Conservation (phyloP, 2,329 filamentous ascomycete species). For the Botrytis paeoniae region DNA sequence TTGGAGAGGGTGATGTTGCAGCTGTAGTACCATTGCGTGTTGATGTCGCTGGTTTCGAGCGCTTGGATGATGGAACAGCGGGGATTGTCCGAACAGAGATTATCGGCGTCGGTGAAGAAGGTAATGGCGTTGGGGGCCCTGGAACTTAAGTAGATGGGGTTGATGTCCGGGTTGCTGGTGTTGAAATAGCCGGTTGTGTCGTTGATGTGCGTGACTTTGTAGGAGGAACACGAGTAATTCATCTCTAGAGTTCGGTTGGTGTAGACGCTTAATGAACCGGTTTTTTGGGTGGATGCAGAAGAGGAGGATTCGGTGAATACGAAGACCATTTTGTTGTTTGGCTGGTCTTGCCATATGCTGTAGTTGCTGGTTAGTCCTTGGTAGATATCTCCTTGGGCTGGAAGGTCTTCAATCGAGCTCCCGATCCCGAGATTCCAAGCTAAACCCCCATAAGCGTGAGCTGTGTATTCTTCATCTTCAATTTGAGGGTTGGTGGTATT, state of each 20-base stretch:
- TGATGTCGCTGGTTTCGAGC: conserved; percentile 40
- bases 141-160: conserved; percentile 30
- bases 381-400: background rate
- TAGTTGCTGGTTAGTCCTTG: background rate
- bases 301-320: conserved; percentile 40
- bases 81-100: conserved; percentile 23
- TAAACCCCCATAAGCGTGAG: conserved; percentile 44
- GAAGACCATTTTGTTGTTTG: background rate
- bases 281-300: background rate
- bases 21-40: conserved; percentile 42
- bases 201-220: conserved; percentile 36
- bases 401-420: conserved; percentile 12
- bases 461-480: conserved; percentile 43
- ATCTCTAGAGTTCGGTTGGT: conserved; percentile 39
- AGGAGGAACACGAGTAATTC: conserved; percentile 36
- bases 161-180: conserved; percentile 35
- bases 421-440: conserved; percentile 37
- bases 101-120: conserved; percentile 38
- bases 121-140: conserved; percentile 39
- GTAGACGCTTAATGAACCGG: conserved; percentile 33
- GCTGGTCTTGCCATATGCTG: conserved; percentile 6
- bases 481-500: conserved; percentile 28
- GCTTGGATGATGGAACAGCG: conserved; percentile 37
- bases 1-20: conserved; percentile 42
- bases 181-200: conserved; percentile 27